Percentiles rank a stretch among this genome's conserved stretches.
phyloP scores from a whole-genome alignment of 805 yeast genomes.

The Zygoascus tannicola region DNA sequence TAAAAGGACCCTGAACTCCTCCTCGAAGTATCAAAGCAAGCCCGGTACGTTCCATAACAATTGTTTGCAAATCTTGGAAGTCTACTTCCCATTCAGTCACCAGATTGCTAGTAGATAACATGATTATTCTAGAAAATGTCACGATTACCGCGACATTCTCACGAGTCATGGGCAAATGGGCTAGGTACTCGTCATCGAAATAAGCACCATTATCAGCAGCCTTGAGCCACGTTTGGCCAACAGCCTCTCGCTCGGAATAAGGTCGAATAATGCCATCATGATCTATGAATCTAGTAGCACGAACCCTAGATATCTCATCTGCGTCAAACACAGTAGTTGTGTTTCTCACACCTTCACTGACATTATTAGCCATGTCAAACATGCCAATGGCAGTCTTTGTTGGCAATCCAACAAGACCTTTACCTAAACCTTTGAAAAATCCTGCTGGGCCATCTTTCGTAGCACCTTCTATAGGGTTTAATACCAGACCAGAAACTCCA shows the following conservation, averaged over 20 bases:
- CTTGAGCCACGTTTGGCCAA: constrained; percentile 91
- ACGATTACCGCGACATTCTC: constrained; percentile 69
- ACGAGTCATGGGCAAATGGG: constrained; percentile 77
- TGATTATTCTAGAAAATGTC: constrained; percentile 58
- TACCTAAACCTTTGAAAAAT: constrained; percentile 87
- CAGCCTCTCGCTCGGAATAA: constrained; percentile 72
- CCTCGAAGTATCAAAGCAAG: constrained; percentile 54
- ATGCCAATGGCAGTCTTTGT: constrained; percentile 95
- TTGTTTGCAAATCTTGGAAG: constrained; percentile 57
- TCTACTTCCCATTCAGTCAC: constrained; percentile 62
- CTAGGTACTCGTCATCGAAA: constrained; percentile 65
- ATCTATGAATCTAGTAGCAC: constrained; percentile 72
- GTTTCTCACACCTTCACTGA: constrained; percentile 87
- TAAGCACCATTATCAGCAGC: constrained; percentile 71
- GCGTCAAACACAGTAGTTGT: constrained; percentile 85
- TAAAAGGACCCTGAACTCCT: constrained; percentile 55
- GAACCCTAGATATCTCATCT: constrained; percentile 64
- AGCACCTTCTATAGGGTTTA: constrained; percentile 87
- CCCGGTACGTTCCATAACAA: constrained; percentile 73
- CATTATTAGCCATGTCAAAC: constrained; percentile 83
- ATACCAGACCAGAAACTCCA: constrained; percentile 83
- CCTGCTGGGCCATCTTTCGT: constrained; percentile 84
- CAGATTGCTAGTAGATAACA: constrained; percentile 54
- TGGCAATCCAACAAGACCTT: constrained; percentile 91
- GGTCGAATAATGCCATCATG: constrained; percentile 67